Evolutionary conservation across 1,284 basidiomycete genomes (phyloP).

Genomic region (Austroboletus sp.): DNA sequence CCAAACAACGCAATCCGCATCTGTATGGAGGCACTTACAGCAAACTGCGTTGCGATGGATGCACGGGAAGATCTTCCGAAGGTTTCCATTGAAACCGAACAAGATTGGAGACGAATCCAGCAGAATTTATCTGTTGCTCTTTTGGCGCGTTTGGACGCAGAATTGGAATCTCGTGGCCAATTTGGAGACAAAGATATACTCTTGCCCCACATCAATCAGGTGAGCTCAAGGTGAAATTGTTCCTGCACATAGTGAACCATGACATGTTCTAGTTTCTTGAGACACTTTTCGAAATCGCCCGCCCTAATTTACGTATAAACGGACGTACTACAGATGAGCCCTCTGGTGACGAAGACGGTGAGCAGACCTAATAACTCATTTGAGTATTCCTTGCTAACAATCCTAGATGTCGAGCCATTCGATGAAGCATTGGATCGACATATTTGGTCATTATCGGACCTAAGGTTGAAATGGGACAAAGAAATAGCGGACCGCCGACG

Average conservation of each 20-base stretch:
- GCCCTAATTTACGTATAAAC: constrained; percentile 71
- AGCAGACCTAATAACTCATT: constrained; percentile 8
- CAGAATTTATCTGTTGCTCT: constrained; percentile 44
- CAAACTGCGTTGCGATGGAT: constrained; percentile 24
- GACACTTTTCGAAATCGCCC: constrained; percentile 54
- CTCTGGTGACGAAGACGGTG: constrained; percentile 45
- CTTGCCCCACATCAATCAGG: constrained; percentile 46
- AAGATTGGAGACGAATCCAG: constrained; percentile 57
- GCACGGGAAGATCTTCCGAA: constrained; percentile 55
- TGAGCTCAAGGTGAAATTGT: constrained; percentile 19
- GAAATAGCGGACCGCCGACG: constrained; percentile 58
- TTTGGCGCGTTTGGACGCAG: constrained; percentile 39
- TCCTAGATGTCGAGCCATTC: constrained; percentile 64
- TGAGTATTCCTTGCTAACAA: constrained; percentile 5
- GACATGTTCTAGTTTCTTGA: constrained; percentile 48
- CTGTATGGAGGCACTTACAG: too few species aligned
- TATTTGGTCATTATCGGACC: constrained; percentile 64
- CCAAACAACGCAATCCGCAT: constrained; percentile 17
- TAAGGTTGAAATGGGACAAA: constrained; percentile 61
- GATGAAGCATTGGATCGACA: constrained; percentile 72
- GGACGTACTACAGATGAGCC: constrained; percentile 63
- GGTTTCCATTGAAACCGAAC: constrained; percentile 54
- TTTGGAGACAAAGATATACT: constrained; percentile 41
- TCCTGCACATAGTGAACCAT: constrained; percentile 4
- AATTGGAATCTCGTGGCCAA: constrained; percentile 32